phyloP scores from a whole-genome alignment of 2,329 filamentous ascomycete genomes.

The Exophiala calicioides region DNA sequence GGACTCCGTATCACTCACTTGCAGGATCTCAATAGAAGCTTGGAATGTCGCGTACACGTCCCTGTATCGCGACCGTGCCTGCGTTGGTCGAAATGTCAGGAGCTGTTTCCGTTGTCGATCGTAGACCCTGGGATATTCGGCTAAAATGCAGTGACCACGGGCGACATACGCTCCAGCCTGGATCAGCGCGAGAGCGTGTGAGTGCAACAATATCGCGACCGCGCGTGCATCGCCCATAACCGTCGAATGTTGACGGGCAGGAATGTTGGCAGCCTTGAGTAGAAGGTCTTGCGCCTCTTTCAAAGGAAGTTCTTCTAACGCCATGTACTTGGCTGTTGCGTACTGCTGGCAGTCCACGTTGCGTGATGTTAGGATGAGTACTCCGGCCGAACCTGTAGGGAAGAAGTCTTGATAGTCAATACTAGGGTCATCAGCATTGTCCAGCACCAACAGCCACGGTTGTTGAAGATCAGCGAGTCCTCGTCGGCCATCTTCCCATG shows the following conservation, averaged over 20 bases:
- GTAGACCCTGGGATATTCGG: conserved; percentile 29
- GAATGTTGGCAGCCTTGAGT: conserved; percentile 13
- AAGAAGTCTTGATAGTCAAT: conserved; percentile 24
- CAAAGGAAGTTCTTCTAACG: conserved; percentile 10
- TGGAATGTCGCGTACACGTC: conserved; percentile 41
- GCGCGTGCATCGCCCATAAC: conserved; percentile 8
- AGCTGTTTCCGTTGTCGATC: conserved; percentile 30
- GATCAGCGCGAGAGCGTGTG: conserved; percentile 27
- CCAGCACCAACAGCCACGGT: conserved; percentile 26
- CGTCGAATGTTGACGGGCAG: neutral
- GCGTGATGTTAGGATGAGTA: conserved; percentile 26
- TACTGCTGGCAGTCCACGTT: conserved; percentile 25
- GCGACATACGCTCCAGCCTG: conserved; percentile 33
- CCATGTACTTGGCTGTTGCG: conserved; percentile 13
- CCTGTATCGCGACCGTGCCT: conserved; percentile 35
- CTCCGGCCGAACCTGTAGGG: conserved; percentile 11
- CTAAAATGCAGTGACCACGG: conserved; percentile 31
- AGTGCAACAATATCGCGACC: conserved; percentile 19
- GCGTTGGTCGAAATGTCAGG: conserved; percentile 31
- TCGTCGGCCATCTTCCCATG: conserved; percentile 22
- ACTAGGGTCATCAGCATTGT: conserved; percentile 27
- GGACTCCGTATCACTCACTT: neutral
- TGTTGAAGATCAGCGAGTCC: conserved; percentile 17
- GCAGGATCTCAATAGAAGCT: conserved; percentile 34
- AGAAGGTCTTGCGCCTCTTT: conserved; percentile 20